Evolutionary conservation across 2,329 filamentous ascomycete species (phyloP).

Genomic region (Fusarium annulatum): DNA sequence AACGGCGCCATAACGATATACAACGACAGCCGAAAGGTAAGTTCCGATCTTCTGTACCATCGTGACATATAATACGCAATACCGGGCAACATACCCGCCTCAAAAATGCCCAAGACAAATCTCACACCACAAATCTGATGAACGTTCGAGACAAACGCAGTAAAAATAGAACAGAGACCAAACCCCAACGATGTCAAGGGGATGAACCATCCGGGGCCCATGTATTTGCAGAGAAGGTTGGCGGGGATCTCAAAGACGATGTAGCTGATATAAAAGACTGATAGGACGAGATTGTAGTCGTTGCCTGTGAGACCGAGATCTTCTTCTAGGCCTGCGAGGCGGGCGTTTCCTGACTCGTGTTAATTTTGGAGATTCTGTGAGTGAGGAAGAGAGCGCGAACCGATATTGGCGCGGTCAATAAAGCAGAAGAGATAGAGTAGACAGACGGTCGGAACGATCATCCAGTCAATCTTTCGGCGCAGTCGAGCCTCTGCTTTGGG

Average conservation of each 20-base stretch:
- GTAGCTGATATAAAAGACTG: slow-evolving; percentile 73
- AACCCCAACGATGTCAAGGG: slow-evolving; percentile 67
- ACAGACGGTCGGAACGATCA: slow-evolving; percentile 25
- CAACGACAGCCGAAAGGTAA: slow-evolving; percentile 70
- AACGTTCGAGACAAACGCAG: slow-evolving; percentile 67
- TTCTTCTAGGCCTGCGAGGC: slow-evolving; percentile 28
- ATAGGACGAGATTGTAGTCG: slow-evolving; percentile 71
- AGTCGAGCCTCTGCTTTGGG: slow-evolving; percentile 19
- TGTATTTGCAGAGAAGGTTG: slow-evolving; percentile 71
- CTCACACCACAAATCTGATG: slow-evolving; percentile 63
- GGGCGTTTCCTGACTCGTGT: slow-evolving; percentile 28
- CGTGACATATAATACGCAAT: slow-evolving; percentile 73
- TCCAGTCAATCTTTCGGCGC: slow-evolving; percentile 25
- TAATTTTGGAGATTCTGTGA: not conserved
- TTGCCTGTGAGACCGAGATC: slow-evolving; percentile 54
- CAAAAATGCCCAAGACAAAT: slow-evolving; percentile 70
- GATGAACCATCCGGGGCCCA: slow-evolving; percentile 74
- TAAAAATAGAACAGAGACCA: slow-evolving; percentile 68
- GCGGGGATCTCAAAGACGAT: slow-evolving; percentile 73
- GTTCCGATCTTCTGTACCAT: slow-evolving; percentile 72
- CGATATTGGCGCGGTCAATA: slow-evolving; percentile 63
- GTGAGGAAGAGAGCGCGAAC: not conserved
- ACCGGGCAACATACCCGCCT: slow-evolving; percentile 73
- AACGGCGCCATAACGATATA: slow-evolving; percentile 75
- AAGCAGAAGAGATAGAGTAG: slow-evolving; percentile 72